These are phyloP conservation scores for Aspergillus aculeatinus DNA, from an alignment of 2,329 filamentous ascomycete genomes.

Conservation along the genomic window DNA sequence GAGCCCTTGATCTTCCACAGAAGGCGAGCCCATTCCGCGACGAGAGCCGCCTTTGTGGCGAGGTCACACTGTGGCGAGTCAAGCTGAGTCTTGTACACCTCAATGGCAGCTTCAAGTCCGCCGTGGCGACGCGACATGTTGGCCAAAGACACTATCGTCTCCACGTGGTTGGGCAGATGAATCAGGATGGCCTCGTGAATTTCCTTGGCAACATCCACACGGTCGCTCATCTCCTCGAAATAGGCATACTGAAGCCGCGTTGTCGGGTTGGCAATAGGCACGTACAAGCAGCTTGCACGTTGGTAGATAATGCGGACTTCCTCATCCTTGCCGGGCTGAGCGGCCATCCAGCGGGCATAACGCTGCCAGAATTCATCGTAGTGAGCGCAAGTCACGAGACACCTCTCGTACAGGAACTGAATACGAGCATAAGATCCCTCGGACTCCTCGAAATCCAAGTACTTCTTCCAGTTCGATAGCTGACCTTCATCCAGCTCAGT, in stretches of 20 bases:
- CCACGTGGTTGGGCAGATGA: slow-evolving; percentile 75
- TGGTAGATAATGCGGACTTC: slow-evolving; percentile 91
- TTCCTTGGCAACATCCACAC: slow-evolving; percentile 74
- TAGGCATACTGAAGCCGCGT: slow-evolving; percentile 89
- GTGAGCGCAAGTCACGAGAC: slow-evolving; percentile 85
- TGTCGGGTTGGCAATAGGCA: slow-evolving; percentile 79
- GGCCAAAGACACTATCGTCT: slow-evolving; percentile 84
- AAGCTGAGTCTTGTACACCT: slow-evolving; percentile 78
- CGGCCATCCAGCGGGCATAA: slow-evolving; percentile 92
- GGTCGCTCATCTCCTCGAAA: slow-evolving; percentile 83
- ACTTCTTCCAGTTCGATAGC: slow-evolving; percentile 88
- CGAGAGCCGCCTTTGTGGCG: slow-evolving; percentile 80
- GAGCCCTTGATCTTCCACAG: slow-evolving; percentile 86
- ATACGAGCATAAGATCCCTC: slow-evolving; percentile 74
- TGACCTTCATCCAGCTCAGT: slow-evolving; percentile 86
- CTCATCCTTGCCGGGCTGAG: slow-evolving; percentile 76
- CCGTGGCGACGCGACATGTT: slow-evolving; percentile 81
- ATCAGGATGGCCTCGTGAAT: slow-evolving; percentile 80
- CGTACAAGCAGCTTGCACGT: slow-evolving; percentile 78
- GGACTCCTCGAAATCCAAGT: slow-evolving; percentile 90
- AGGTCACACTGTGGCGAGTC: slow-evolving; percentile 69
- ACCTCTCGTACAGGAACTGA: slow-evolving; percentile 88
- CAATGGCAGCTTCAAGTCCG: slow-evolving; percentile 79
- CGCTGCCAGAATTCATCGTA: slow-evolving; percentile 98
- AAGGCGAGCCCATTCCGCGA: slow-evolving; percentile 83